Evolutionary conservation across 2,329 filamentous ascomycete species (phyloP).

Genomic region (Raffaelea ambrosiae): DNA sequence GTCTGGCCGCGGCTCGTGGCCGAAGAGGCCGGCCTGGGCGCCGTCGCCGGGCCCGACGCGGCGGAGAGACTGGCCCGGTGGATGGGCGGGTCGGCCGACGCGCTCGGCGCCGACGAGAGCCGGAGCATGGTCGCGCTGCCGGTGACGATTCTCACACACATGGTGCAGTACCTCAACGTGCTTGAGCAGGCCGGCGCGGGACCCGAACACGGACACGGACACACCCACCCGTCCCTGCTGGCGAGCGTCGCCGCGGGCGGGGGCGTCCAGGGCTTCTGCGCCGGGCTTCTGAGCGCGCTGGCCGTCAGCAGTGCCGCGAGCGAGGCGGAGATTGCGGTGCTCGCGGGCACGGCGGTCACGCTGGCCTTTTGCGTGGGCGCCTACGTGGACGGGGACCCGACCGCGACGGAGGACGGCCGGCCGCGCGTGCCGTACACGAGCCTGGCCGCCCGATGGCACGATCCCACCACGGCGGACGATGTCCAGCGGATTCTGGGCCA

Average conservation of each 20-base stretch:
- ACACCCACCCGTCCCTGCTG: neutral
- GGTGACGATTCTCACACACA: neutral
- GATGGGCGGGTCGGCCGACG: neutral
- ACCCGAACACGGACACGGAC: no score
- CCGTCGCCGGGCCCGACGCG: neutral
- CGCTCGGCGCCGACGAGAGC: neutral
- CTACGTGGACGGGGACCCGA: neutral
- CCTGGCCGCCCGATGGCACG: neutral
- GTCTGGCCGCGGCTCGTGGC: neutral
- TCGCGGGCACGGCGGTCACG: neutral
- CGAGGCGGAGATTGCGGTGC: neutral
- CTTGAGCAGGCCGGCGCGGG: neutral
- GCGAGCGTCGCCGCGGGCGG: neutral
- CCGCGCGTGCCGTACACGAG: neutral
- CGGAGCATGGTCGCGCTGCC: neutral
- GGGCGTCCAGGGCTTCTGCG: neutral
- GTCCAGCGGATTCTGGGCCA: neutral
- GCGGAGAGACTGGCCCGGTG: neutral
- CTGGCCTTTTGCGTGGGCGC: neutral
- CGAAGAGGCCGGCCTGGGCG: neutral
- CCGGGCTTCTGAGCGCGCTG: neutral
- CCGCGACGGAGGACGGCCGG: neutral
- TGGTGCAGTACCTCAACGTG: neutral
- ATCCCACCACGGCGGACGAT: neutral
- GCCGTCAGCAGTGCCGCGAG: neutral